Evolutionary conservation across 768 basidiomycete species (phyloP).

Genomic region (Leccinum pellstonianum): DNA sequence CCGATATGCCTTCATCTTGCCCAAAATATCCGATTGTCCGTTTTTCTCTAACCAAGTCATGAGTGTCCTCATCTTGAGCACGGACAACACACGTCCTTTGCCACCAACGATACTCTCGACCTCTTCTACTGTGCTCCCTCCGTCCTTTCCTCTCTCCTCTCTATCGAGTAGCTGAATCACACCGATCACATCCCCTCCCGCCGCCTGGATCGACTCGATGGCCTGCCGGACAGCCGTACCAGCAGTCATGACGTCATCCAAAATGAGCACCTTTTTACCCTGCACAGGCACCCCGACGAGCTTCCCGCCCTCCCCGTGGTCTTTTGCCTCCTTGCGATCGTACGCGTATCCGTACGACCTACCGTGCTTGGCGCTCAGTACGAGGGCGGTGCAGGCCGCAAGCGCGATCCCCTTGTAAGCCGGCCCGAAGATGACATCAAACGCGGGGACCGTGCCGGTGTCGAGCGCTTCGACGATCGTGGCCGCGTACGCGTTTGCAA

Average conservation of each 20-base stretch:
- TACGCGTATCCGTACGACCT: conserved; percentile 81
- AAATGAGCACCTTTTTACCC: conserved; percentile 79
- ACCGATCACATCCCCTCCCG: conserved; percentile 83
- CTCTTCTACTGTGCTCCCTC: conserved; percentile 76
- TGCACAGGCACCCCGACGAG: conserved; percentile 85
- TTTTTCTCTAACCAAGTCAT: conserved; percentile 78
- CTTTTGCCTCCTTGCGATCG: conserved; percentile 94
- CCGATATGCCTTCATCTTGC: conserved; percentile 70
- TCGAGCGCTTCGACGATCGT: conserved; percentile 59
- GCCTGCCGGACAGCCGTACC: conserved; percentile 87
- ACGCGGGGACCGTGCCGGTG: conserved; percentile 35
- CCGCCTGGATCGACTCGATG: conserved; percentile 64
- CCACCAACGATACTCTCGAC: conserved; percentile 73
- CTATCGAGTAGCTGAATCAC: conserved; percentile 84
- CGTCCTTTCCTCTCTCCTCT: conserved; percentile 44
- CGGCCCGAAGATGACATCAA: conserved; percentile 92
- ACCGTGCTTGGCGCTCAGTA: conserved; percentile 63
- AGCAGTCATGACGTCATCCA: conserved; percentile 96
- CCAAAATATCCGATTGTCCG: conserved; percentile 61
- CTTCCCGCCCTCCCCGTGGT: conserved; percentile 92
- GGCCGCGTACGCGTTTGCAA: conserved; percentile 81
- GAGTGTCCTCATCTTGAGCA: conserved; percentile 83
- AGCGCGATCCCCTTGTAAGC: conserved; percentile 98
- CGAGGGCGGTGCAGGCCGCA: conserved; percentile 78
- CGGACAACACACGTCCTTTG: conserved; percentile 65